phyloP scores from a whole-genome alignment of 2,329 filamentous ascomycete genomes.

The Aspergillus hiratsukae region DNA sequence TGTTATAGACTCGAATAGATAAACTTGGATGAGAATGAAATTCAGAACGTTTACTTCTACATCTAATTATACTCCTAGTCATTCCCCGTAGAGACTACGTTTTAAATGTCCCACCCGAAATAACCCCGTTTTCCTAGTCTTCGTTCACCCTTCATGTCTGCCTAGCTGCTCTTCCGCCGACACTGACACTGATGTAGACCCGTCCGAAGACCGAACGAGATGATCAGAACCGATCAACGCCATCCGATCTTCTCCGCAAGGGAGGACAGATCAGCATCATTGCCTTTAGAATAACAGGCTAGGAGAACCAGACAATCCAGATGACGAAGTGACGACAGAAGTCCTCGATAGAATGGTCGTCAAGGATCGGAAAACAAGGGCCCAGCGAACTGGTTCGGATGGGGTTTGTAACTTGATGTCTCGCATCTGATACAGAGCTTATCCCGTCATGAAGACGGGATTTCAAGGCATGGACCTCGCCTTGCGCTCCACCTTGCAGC shows the following conservation, averaged over 20 bases:
- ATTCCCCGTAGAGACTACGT: not conserved
- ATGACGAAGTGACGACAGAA: constrained; percentile 4
- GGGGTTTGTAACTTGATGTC: constrained; percentile 35
- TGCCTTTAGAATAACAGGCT: not conserved
- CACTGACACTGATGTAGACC: constrained; percentile 5
- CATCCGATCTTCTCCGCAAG: not conserved
- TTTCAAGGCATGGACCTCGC: constrained; percentile 50
- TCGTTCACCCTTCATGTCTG: not conserved
- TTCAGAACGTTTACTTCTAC: not conserved
- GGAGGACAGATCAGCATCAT: not conserved
- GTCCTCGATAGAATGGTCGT: not conserved
- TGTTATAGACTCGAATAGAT: not conserved
- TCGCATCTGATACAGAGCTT: constrained; percentile 52
- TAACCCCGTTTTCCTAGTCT: not conserved
- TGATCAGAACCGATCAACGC: not conserved
- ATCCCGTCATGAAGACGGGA: constrained; percentile 33
- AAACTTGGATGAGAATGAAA: not conserved
- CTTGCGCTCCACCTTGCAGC: constrained; percentile 52
- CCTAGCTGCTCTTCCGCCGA: not conserved
- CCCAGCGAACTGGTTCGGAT: constrained; percentile 9
- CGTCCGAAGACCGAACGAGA: not conserved
- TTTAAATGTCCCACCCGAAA: not conserved
- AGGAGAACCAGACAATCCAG: constrained; percentile 17
- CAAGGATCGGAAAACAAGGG: not conserved
- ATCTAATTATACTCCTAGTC: not conserved